These are phyloP conservation scores for Chloranthus sessilifolius DNA, from an alignment of 164 flowering plant species.

Conservation along the genomic window DNA sequence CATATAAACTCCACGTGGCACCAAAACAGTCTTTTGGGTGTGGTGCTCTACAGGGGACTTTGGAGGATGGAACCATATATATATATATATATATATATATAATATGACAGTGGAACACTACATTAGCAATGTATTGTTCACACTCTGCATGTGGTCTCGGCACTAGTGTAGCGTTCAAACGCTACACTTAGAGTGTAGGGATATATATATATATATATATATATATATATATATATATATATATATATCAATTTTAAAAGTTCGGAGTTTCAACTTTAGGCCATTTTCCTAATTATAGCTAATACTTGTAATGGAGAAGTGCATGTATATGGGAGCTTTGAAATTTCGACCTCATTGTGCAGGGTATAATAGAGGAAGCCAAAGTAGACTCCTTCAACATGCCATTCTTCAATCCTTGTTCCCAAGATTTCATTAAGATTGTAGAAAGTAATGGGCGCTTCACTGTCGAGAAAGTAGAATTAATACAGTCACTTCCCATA, in stretches of 20 bases:
- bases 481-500: neutral
- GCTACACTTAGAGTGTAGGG: too few relatives aligned
- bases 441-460: constrained; percentile 12
- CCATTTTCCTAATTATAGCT: neutral
- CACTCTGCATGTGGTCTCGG: too few relatives aligned
- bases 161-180: too few relatives aligned
- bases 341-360: neutral
- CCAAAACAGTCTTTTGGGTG: too few relatives aligned
- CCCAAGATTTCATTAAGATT: constrained; percentile 4
- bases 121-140: too few relatives aligned
- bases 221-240: too few relatives aligned
- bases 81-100: too few relatives aligned
- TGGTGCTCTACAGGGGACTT: too few relatives aligned
- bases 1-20: neutral
- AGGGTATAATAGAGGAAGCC: constrained; percentile 16
- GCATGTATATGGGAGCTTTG: neutral
- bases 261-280: constrained; percentile 11
- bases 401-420: constrained; percentile 14
- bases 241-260: too few relatives aligned
- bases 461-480: constrained; percentile 10
- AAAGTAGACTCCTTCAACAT: constrained; percentile 21
- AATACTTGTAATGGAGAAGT: neutral
- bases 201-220: too few relatives aligned
- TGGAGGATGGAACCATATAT: too few relatives aligned
- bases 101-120: too few relatives aligned